Evolutionary conservation across 2,329 filamentous ascomycete genomes (phyloP).

Genomic region (Sclerotinia spermophila): DNA sequence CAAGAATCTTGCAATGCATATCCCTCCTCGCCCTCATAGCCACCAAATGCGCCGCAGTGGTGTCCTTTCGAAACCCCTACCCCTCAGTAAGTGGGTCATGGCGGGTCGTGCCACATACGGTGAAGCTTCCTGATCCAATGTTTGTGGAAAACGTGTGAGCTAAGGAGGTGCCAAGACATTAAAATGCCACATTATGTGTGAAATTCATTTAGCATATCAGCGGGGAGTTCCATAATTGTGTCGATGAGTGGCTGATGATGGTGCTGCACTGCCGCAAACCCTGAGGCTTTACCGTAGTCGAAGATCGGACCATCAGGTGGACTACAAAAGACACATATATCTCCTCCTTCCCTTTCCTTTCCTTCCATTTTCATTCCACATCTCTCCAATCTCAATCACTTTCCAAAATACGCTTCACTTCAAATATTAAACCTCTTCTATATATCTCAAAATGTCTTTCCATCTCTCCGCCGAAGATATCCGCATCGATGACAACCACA

Average conservation of each 20-base stretch:
- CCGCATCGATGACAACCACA: slow-evolving; percentile 45
- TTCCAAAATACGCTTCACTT: background rate
- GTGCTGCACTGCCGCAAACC: background rate
- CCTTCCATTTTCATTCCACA: background rate
- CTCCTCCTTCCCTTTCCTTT: background rate
- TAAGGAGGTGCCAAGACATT: slow-evolving; percentile 5
- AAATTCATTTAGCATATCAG: background rate
- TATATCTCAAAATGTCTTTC: slow-evolving; percentile 48
- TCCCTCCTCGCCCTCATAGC: slow-evolving; percentile 3
- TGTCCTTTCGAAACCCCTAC: background rate
- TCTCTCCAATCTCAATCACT: background rate
- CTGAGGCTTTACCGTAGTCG: background rate
- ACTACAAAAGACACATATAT: slow-evolving; percentile 12
- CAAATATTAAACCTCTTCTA: slow-evolving; percentile 34
- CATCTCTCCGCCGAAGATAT: slow-evolving; percentile 48
- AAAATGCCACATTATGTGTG: background rate
- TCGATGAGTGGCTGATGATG: slow-evolving; percentile 6
- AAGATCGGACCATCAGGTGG: too few species aligned
- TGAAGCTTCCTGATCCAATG: slow-evolving; percentile 12
- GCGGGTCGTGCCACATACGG: background rate
- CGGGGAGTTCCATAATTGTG: background rate
- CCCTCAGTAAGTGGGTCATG: background rate
- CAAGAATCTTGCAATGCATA: background rate
- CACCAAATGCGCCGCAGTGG: slow-evolving; percentile 1
- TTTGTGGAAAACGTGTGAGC: slow-evolving; percentile 12